Conservation (phyloP, 768 basidiomycete genomes). For the Lanmaoa pseudosensibilis region DNA sequence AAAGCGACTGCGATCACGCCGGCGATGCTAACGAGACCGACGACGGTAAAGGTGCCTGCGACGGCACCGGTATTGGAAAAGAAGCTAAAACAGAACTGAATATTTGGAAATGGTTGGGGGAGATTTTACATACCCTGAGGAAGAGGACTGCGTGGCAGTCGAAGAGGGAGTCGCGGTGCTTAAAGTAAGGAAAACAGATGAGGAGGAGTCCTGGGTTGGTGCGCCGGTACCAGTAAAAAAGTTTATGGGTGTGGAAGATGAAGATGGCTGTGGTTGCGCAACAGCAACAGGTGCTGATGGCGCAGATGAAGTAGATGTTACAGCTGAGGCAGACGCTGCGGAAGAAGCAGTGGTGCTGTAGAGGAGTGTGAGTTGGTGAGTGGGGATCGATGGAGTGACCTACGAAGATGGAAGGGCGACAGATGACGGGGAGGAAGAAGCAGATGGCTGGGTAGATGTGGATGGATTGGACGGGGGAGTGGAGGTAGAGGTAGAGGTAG, state of each 20-base stretch:
- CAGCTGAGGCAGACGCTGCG: not conserved
- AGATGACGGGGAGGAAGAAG: not conserved
- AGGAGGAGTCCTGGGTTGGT: not conserved
- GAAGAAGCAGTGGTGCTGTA: not conserved
- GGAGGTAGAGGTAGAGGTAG: not conserved
- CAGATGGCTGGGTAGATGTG: not conserved
- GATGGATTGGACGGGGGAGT: not conserved
- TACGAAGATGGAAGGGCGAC: not conserved
- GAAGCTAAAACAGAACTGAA: slow-evolving; percentile 37
- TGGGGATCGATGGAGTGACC: not conserved
- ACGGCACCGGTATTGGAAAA: slow-evolving; percentile 47
- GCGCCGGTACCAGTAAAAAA: not conserved
- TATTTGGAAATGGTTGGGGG: not conserved
- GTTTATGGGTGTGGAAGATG: not conserved
- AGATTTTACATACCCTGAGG: slow-evolving; percentile 20
- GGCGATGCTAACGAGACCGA: slow-evolving; percentile 38
- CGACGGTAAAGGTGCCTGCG: slow-evolving; percentile 44
- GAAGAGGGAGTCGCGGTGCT: slow-evolving; percentile 13
- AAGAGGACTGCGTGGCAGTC: slow-evolving; percentile 14
- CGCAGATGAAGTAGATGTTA: slow-evolving; percentile 1
- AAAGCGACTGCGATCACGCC: slow-evolving; percentile 31
- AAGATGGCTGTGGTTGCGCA: not conserved
- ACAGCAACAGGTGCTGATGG: not conserved
- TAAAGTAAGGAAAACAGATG: not conserved
- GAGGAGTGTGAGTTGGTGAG: not conserved